Evolutionary conservation across 2,329 filamentous ascomycete species (phyloP).

Genomic region (Aureobasidium sp.): DNA sequence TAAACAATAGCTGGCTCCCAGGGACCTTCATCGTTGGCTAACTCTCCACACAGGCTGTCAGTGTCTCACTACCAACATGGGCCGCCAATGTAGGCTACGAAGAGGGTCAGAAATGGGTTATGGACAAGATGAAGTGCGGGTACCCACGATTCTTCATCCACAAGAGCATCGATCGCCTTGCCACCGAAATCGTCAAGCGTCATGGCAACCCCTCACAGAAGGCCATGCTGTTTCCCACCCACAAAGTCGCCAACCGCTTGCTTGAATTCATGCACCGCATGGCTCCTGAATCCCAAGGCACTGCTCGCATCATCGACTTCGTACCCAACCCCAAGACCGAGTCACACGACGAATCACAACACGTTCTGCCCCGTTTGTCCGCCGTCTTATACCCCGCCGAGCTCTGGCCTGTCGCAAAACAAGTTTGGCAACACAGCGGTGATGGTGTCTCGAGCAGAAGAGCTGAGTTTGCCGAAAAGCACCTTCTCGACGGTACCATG

Average conservation of each 20-base stretch:
- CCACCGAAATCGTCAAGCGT: slow-evolving; percentile 54
- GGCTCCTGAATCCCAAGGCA: slow-evolving; percentile 42
- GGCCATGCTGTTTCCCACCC: slow-evolving; percentile 77
- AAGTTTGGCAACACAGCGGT: slow-evolving; percentile 95
- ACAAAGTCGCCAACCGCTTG: slow-evolving; percentile 62
- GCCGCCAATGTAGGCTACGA: slow-evolving; percentile 85
- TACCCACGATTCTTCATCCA: slow-evolving; percentile 96
- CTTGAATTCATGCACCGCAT: slow-evolving; percentile 60
- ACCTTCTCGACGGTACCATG: slow-evolving; percentile 62
- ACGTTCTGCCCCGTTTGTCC: slow-evolving; percentile 37
- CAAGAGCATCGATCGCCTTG: slow-evolving; percentile 67
- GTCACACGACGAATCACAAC: slow-evolving; percentile 34
- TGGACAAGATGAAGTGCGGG: slow-evolving; percentile 75
- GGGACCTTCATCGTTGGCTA: slow-evolving; percentile 5
- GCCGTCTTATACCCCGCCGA: slow-evolving; percentile 61
- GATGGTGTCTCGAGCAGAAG: slow-evolving; percentile 86
- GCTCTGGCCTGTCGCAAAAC: slow-evolving; percentile 67
- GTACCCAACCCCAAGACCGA: slow-evolving; percentile 50
- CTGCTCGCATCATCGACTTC: slow-evolving; percentile 53
- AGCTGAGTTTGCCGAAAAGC: slow-evolving; percentile 76
- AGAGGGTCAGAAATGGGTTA: slow-evolving; percentile 81
- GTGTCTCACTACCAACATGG: slow-evolving; percentile 94
- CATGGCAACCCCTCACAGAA: slow-evolving; percentile 50
- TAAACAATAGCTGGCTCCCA: slow-evolving; percentile 33
- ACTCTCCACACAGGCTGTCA: slow-evolving; percentile 62